Conservation (phyloP, 768 basidiomycete genomes). For the Tylopilus sp. region DNA sequence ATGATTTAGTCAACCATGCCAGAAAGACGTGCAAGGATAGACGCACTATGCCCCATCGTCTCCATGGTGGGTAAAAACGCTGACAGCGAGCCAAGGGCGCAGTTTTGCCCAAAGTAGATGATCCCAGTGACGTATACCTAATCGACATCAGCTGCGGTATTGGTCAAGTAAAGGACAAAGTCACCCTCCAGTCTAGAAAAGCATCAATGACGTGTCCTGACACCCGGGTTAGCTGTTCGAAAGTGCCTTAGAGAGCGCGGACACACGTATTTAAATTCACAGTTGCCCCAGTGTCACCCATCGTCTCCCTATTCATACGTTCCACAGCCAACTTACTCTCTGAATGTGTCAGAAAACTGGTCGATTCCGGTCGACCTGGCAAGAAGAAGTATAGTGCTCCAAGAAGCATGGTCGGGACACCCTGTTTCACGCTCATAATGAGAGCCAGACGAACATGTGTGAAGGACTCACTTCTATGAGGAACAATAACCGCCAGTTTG, state of each 20-base stretch:
- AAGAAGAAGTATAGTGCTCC: conserved; percentile 30
- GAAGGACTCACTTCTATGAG: conserved; percentile 21
- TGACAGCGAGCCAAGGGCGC: conserved; percentile 46
- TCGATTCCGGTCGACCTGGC: conserved; percentile 33
- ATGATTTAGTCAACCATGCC: background rate
- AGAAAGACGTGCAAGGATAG: background rate
- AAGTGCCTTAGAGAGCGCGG: background rate
- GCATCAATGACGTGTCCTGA: conserved; percentile 42
- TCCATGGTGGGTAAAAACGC: conserved; percentile 55
- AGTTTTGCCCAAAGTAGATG: conserved; percentile 47
- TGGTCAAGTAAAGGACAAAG: background rate
- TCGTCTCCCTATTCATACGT: conserved; percentile 39
- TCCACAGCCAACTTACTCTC: conserved; percentile 33
- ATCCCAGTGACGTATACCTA: conserved; percentile 44
- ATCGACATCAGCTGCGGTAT: conserved; percentile 2
- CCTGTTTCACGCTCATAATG: conserved; percentile 36
- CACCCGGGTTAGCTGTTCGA: background rate
- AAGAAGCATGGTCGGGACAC: conserved; percentile 44
- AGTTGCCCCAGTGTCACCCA: conserved; percentile 40
- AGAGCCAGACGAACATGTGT: background rate
- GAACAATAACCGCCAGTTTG: conserved; percentile 40
- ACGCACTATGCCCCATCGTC: conserved; percentile 46
- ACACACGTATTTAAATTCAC: conserved; percentile 36
- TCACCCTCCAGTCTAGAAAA: conserved; percentile 45
- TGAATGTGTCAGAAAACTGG: conserved; percentile 29